These are phyloP conservation scores for Diaporthe citriasiana DNA, from an alignment of 2,329 filamentous ascomycete genomes.

Conservation along the genomic window DNA sequence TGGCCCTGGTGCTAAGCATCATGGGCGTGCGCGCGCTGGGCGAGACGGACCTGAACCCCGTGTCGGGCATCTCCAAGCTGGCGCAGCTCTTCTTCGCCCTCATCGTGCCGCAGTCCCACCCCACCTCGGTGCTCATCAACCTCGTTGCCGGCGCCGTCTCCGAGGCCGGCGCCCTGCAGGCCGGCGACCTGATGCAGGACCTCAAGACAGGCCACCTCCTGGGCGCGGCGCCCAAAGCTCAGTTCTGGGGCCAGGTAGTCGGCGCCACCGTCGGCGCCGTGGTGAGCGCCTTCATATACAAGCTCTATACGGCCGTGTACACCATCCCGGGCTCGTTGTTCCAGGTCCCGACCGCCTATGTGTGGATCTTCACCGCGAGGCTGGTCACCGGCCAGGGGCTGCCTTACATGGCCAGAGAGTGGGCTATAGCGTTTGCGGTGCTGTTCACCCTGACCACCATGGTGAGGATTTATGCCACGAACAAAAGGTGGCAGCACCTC, in stretches of 20 bases:
- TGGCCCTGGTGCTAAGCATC: conserved; percentile 84
- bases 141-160: conserved; percentile 88
- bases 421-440: conserved; percentile 79
- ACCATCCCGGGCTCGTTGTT: conserved; percentile 90
- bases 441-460: conserved; percentile 81
- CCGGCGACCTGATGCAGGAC: conserved; percentile 96
- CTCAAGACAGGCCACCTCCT: conserved; percentile 96
- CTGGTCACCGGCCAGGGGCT: conserved; percentile 92
- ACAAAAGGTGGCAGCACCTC: conserved; percentile 77
- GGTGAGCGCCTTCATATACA: conserved; percentile 88
- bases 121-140: conserved; percentile 94
- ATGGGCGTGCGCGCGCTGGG: conserved; percentile 79
- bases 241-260: conserved; percentile 97
- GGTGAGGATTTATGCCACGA: conserved; percentile 72
- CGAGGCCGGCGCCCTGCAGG: conserved; percentile 80
- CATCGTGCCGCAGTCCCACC: conserved; percentile 83
- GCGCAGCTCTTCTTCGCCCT: conserved; percentile 96
- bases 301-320: conserved; percentile 89
- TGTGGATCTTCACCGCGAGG: conserved; percentile 97
- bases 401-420: conserved; percentile 85
- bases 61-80: conserved; percentile 95
- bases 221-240: conserved; percentile 91
- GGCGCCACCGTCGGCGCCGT: conserved; percentile 89
- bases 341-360: conserved; percentile 93
- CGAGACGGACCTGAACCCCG: conserved; percentile 95